phyloP scores from a whole-genome alignment of 352 stramenopile species.

The Phytophthora uliginosa region DNA sequence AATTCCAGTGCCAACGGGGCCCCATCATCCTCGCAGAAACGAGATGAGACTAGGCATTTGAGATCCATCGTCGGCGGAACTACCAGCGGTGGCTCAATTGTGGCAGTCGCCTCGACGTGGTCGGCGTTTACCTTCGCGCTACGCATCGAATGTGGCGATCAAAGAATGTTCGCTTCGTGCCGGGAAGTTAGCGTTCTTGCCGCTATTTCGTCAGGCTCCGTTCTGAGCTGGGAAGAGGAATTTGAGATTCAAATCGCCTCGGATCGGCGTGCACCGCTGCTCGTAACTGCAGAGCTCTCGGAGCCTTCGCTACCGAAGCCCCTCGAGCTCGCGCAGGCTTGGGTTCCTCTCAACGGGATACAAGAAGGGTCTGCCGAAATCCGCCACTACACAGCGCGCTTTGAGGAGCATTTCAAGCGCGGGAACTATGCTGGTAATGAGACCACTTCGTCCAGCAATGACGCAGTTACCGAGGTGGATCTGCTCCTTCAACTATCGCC shows the following conservation, averaged over 20 bases:
- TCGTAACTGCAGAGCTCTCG: conserved; percentile 61
- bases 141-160: conserved; percentile 56
- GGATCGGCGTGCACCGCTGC: conserved; percentile 33
- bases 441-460: background rate
- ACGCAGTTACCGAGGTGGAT: conserved; percentile 53
- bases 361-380: conserved; percentile 45
- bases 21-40: conserved; percentile 23
- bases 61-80: conserved; percentile 13
- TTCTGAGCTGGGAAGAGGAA: conserved; percentile 73
- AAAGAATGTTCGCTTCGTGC: conserved; percentile 55
- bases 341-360: conserved; percentile 46
- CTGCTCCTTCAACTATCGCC: conserved; percentile 74
- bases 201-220: conserved; percentile 34
- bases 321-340: conserved; percentile 55
- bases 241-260: conserved; percentile 65
- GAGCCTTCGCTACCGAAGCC: conserved; percentile 44
- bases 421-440: conserved; percentile 27
- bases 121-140: conserved; percentile 59
- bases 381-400: conserved; percentile 28
- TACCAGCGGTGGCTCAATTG: conserved; percentile 17
- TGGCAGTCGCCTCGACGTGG: conserved; percentile 15
- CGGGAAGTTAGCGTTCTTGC: conserved; percentile 53
- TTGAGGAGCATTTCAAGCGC: conserved; percentile 72
- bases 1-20: background rate
- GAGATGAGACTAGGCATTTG: conserved; percentile 39